Evolutionary conservation across 371 early-diverging fungal species (phyloP), one percentile per base, ranked within the genome.

Genomic region (Thermomucor indicae-seudaticae): DNA sequence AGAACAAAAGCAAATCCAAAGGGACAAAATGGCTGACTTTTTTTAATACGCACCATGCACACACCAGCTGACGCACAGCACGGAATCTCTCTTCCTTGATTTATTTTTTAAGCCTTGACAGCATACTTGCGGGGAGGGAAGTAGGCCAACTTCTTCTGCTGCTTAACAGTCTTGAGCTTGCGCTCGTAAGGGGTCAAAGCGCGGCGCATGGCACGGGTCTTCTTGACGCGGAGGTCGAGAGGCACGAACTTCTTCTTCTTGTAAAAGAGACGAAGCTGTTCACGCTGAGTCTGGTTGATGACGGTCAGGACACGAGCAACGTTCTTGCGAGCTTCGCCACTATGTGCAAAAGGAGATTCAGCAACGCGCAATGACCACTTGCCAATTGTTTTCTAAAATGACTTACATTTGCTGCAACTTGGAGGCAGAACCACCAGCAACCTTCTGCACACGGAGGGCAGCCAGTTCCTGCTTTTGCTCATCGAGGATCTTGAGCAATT

Each of bases 121-220:
- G 90, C 91, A 70, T 75, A 91, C 79, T 84, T 81, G 75, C 95
- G 89, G 49, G 67, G 80, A 60, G 92, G 87, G 84, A 91, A 92
- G 87, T 90, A 86, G 43, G 56, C 64, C 44, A 65, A 80, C 83
- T 85, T 85, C 90, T 94, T 93, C 56, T 72, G 67, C 72, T 90
- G 86, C 75, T 81, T 82, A 50, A 81, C 60, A 43, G 87, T 86
- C 84, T 84, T 88, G 62, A 64, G 58, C 50, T 78, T 61, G 45
- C 70, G 69, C 78, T 93, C 91, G 57, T 62, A 51, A 64, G 75
- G 67, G 76, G 93, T 91, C 76, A 96, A 78, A 52, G 86, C 87
- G 60, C 96, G 91, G 54, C 96, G 94, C 76, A 95, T 88, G 60
- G 96, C 96, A 62, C 96, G 90, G 60, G 96, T 96, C 89, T 91